These are phyloP conservation scores for Candida multigemmis DNA, from an alignment of 805 yeast species.

Conservation along the genomic window DNA sequence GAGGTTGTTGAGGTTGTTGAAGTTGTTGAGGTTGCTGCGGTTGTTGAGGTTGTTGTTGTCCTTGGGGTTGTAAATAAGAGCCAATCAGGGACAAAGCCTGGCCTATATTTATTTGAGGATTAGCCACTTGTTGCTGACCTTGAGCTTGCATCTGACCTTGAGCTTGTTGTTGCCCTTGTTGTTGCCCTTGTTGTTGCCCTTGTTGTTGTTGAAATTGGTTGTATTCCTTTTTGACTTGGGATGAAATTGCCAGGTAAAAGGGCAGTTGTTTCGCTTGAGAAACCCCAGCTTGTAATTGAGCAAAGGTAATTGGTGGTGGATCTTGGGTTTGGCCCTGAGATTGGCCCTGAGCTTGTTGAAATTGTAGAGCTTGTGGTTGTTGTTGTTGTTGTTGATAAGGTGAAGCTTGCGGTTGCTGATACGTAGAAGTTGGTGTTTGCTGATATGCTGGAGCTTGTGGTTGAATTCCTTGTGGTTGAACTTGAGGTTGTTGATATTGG, in stretches of 20 bases:
- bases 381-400: constrained; percentile 3
- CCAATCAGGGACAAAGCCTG: constrained; percentile 2
- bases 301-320: background rate
- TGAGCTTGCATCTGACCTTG: constrained; percentile 1
- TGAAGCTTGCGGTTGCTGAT: constrained; percentile 1
- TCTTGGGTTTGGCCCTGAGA: constrained; percentile 1
- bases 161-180: constrained; percentile 4
- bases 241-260: constrained; percentile 3
- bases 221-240: constrained; percentile 1
- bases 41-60: constrained; percentile 4
- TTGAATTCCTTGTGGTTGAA: constrained; percentile 1
- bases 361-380: constrained; percentile 2
- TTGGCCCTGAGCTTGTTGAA: constrained; percentile 3
- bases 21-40: constrained; percentile 2
- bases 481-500: constrained; percentile 3
- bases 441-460: constrained; percentile 2
- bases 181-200: constrained; percentile 8
- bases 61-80: constrained; percentile 3
- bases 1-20: constrained; percentile 3
- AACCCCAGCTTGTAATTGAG: background rate
- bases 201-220: constrained; percentile 5
- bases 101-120: constrained; percentile 8
- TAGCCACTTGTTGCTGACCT: constrained; percentile 11
- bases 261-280: background rate
- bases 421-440: constrained; percentile 3